Base-by-base conservation (phyloP, 495 filamentous ascomycete genomes). In the Hypomontagnella submonticulosa region DNA sequence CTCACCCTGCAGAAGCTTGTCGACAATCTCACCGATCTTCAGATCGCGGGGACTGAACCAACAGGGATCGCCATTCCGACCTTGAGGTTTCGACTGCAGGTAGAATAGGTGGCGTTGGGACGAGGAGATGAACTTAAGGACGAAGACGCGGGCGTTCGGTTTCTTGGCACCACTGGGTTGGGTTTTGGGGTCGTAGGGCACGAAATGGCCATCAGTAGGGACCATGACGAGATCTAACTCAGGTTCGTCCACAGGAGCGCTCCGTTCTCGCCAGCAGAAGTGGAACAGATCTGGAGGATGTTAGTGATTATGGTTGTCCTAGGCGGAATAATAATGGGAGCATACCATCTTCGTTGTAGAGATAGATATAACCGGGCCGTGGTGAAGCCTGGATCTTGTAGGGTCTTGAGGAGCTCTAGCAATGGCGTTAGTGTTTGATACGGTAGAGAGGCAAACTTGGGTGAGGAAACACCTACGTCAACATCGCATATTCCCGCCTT, bases 51-150 rank as follows among this genome's bases (percentile, higher is more conserved):
- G 85, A 69, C 90, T 94, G 79, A 93, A 92, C 84, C 86, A 93
- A 76, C 83, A 83, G 0, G 85, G 80, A 67, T 92, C 85, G n/a
- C 90, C 88, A 61, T 78, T 81, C 38, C 86, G 83, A 48, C 91
- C 87, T 78, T 97, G 92, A 7, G 86, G 82, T 71, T 91, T 93
- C 4, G 89, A 92, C 78, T 99, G 96, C 61, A 99, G 81, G 92
- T 93, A 99, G 83, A 97, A 99, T 27, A 98, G 83, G 74, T 98
- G 86, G 51, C 93, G 87, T 76, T 92, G 87, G 33, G 92, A 95
- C 60, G 90, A 94, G n/a, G 93, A 97, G 27, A 84, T 83, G 79
- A 99, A 99, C 76, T 96, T 97, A 73, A 99, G 85, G 52, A 91
- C 87, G 75, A 93, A 97, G 71, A 99, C 88, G 54, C 96, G 90